Percentiles rank a stretch among this genome's conserved stretches.
phyloP scores from a whole-genome alignment of 768 basidiomycete species.

The Panus rudis region DNA sequence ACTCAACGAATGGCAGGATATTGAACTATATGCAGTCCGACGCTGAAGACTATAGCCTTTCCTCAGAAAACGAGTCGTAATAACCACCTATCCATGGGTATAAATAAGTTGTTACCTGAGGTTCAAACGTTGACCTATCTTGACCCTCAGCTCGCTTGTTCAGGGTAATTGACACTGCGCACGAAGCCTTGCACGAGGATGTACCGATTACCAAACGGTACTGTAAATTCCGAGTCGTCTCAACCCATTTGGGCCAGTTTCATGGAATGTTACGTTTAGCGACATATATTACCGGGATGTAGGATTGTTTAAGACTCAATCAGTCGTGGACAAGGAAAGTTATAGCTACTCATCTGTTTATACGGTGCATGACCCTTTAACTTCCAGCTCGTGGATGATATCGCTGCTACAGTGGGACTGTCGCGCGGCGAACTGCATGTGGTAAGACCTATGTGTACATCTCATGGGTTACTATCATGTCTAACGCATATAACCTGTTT shows the following conservation, averaged over 20 bases:
- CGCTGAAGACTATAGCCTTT: slow-evolving; percentile 29
- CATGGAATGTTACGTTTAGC: slow-evolving; percentile 29
- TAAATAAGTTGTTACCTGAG: too few species aligned
- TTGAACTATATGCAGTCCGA: too few species aligned
- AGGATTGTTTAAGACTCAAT: slow-evolving; percentile 66
- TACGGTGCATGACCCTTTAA: slow-evolving; percentile 1
- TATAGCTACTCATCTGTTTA: slow-evolving; percentile 1
- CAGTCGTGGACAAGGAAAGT: slow-evolving; percentile 68
- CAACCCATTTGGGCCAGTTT: too few species aligned
- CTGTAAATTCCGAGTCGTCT: slow-evolving; percentile 3
- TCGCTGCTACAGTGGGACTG: slow-evolving; percentile 76
- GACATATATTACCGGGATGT: slow-evolving; percentile 90
- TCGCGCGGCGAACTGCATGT: slow-evolving; percentile 75
- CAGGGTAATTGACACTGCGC: slow-evolving; percentile 57
- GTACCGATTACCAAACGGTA: slow-evolving; percentile 32
- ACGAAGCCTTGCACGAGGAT: slow-evolving; percentile 52
- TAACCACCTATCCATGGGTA: slow-evolving; percentile 40
- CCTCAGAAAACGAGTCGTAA: slow-evolving; percentile 29
- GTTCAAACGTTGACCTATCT: neutral
- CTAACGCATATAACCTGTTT: neutral
- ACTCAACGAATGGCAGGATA: too few species aligned
- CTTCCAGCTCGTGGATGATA: slow-evolving; percentile 75
- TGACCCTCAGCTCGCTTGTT: slow-evolving; percentile 55
- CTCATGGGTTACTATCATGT: neutral
- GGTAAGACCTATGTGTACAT: slow-evolving; percentile 39